Evolutionary conservation across 768 basidiomycete genomes (phyloP), one percentile per base, ranked within the genome.

Genomic region (Phanerodontia chrysosporium): DNA sequence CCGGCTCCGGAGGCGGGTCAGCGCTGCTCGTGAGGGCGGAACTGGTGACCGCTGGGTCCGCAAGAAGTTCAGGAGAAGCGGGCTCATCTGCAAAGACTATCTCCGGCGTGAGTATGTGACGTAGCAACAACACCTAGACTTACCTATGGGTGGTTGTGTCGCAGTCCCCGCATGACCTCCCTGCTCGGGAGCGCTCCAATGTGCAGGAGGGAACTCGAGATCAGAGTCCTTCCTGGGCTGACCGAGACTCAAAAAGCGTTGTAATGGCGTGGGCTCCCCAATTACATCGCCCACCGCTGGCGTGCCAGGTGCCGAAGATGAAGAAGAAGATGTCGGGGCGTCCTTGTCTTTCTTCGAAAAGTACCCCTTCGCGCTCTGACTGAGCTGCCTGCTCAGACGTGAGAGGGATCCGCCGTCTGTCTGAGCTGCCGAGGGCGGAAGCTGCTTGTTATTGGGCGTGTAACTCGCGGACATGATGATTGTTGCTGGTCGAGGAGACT

Each of bases 1-100:
- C 66, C 0, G 81, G 72, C 57, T 79, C 80, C 2, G 76, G 69
- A 21, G 68, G 62, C 2, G 39, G 30, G 28, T 52, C 51, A 16
- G 28, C 39, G 32, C 48, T 49, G 45, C 49, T n/a, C 45, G 27
- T 32, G 25, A 42, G n/a, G 27, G 72, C 64, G 30, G 54, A 25
- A 44, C 55, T 49, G 18, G 24, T 25, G 29, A 51, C 51, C 5
- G 22, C 21, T 22, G 56, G 52, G 36, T 45, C 49, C 49, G 42
- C 45, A 22, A 49, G 44, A 24, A 46, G 30, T 4, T 51, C 18
- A 3, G 59, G 44, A 28, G 28, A 44, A 14, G 30, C 49, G 0
- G 49, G 24, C 9, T 48, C 58, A 36, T 24, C 58, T 51, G 24
- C 53, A 46, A n/a, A 51, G 22, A 24, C 60, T 55, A 21, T 3